Evolutionary conservation across 1,284 basidiomycete genomes (phyloP), one percentile per base, ranked within the genome.

Genomic region (Ceratobasidium papillatum): DNA sequence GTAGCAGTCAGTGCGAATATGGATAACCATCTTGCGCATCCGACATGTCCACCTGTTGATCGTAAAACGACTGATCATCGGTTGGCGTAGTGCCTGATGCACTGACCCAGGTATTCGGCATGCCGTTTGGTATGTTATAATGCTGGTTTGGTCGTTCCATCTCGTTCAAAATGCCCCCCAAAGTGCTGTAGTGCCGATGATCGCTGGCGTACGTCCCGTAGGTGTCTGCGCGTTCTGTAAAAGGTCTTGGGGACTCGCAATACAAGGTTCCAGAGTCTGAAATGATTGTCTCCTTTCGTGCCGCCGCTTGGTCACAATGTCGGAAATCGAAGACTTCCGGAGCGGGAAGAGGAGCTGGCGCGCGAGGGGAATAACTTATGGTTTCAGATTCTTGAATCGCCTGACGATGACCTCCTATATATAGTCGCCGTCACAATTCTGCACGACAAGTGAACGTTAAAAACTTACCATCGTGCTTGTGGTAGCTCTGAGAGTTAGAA

Each of bases 191-290:
- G 43, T 32, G 41, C 36, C 45, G 45, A 25, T 11, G n/a, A 36
- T 49, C 25, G 36, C 25, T 49, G 8, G 22, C 62, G 9, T 27
- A 47, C 2, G 45, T 19, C 4, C 41, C 45, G 5, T 47, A 62
- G 3, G 61, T 11, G n/a, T 27, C 22, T 32, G 41, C 32, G n/a
- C 22, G 30, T 9, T 19, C 43, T 5, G 14, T 38, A 3, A 54
- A 36, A 5, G 64, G 47, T 49, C 22, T 17, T 25, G 64, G 64
- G 27, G 64, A 66, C 3, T 66, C 64, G 51, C 49, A 66, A 22
- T 52, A 54, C 19, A 41, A 2, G 7, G 64, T 34, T 17, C 14
- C n/a, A 7, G 47, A 34, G 22, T 41, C n/a, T 41, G 64, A 14
- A 54, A 32, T 25, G 27, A 19, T 17, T n/a, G 25, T 38, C 14